Percentiles rank a stretch among this genome's conserved stretches.
Evolutionary conservation across 2,329 filamentous ascomycete species (phyloP).

Genomic region (Diaporthe capsici): DNA sequence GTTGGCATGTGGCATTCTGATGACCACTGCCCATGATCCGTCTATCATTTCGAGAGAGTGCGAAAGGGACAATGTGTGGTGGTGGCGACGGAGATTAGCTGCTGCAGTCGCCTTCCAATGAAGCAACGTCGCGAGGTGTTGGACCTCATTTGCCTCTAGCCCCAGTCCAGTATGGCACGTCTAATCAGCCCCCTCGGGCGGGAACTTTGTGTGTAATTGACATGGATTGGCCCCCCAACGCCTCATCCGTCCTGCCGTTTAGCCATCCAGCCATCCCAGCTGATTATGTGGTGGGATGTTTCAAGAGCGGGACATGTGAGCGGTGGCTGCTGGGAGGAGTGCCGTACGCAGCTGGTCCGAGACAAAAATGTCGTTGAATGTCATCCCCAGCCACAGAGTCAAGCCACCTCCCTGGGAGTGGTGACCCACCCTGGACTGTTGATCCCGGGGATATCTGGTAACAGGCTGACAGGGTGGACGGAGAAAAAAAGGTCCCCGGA

Average conservation of each 20-base stretch:
- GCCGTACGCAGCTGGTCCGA: neutral
- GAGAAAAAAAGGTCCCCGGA: conserved; percentile 9
- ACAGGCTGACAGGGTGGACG: neutral
- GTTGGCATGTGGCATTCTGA: neutral
- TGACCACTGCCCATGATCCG: neutral
- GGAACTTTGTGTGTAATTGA: conserved; percentile 3
- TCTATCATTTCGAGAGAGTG: neutral
- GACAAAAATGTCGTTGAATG: conserved; percentile 2
- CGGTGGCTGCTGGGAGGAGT: neutral
- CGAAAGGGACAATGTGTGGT: neutral
- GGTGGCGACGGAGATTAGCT: conserved; percentile 2
- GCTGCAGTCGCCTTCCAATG: conserved; percentile 10
- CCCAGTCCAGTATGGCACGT: neutral
- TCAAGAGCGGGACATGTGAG: conserved; percentile 21
- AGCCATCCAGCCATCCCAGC: neutral
- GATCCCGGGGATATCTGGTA: conserved; percentile 6
- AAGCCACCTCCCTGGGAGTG: conserved; percentile 22
- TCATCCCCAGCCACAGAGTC: conserved; percentile 12
- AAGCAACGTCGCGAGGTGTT: conserved; percentile 23
- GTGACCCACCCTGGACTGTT: neutral
- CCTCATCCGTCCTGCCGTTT: neutral
- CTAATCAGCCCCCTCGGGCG: neutral
- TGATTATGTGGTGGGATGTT: neutral
- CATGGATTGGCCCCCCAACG: neutral
- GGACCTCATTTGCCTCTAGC: neutral